Evolutionary conservation across 306 rosid genomes (phyloP), one percentile per base, ranked within the genome.

Genomic region (Quercus suber): DNA sequence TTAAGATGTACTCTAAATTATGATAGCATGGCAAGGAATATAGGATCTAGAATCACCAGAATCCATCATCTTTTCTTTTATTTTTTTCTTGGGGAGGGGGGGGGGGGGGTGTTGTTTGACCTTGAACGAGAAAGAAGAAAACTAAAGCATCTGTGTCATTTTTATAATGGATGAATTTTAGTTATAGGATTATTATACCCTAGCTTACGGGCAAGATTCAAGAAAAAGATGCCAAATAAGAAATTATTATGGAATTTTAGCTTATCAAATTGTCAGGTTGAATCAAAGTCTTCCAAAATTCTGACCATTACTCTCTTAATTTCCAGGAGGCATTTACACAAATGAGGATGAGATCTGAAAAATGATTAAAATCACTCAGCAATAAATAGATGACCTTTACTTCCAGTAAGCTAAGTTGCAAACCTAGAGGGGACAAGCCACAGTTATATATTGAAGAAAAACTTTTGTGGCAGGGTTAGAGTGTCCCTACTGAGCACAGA

Each of bases 211-310:
- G 31, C 43, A 67, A 2, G 53, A 45, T 45, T 45, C 7, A 45
- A 45, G 43, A 56, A 27, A 27, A 19, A 10, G 2, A 43, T 21
- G 55, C 23, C 52, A 77, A 69, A 35, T 20, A 74, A 4, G 55
- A 73, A 3, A 27, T 14, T n/a, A 12, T 56, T 25, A 17, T 4
- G 23, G 25, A 30, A 27, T 28, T 45, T 43, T 64, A 2, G 61
- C 56, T 51, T 65, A 14, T 63, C 23, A 30, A 28, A 35, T 45
- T 51, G 69, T 23, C 12, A 51, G 18, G 61, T 43, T 76, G 35
- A 33, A n/a, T 43, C 18, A 9, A 57, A 75, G 45, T 67, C 45
- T 60, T 74, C 51, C 53, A 69, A 83, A 28, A 64, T 64, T 64
- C 43, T 64, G 41, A 3, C n/a, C 79, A 76, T 35, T 23, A 23